These are phyloP conservation scores for Astraeus odoratus DNA, from an alignment of 768 basidiomycete species.

Conservation along the genomic window DNA sequence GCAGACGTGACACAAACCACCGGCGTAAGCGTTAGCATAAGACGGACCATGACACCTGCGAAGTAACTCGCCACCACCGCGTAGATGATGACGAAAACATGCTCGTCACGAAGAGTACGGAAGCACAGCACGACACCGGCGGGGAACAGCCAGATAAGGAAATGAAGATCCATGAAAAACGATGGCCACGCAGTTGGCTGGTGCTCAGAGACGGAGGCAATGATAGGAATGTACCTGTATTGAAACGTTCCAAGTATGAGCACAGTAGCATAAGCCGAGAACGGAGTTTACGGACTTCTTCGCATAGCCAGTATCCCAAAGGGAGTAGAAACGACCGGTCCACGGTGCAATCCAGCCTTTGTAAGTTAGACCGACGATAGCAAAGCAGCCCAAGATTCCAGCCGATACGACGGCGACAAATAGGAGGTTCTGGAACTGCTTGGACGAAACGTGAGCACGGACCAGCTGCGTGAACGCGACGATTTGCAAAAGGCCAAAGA, in stretches of 20 bases:
- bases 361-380: slow-evolving; percentile 78
- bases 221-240: slow-evolving; percentile 86
- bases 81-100: slow-evolving; percentile 98
- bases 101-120: slow-evolving; percentile 90
- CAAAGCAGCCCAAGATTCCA: slow-evolving; percentile 65
- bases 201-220: slow-evolving; percentile 98
- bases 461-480: slow-evolving; percentile 90
- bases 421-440: slow-evolving; percentile 85
- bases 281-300: slow-evolving; percentile 61
- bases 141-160: slow-evolving; percentile 97
- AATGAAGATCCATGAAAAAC: slow-evolving; percentile 98
- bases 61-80: slow-evolving; percentile 95
- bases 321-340: slow-evolving; percentile 99
- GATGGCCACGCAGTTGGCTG: slow-evolving; percentile 99
- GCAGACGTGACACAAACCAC: slow-evolving; percentile 94
- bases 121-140: slow-evolving; percentile 94
- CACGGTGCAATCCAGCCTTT: slow-evolving; percentile 96
- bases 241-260: slow-evolving; percentile 7
- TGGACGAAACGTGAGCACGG: slow-evolving; percentile 80
- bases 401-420: slow-evolving; percentile 59
- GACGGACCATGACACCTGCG: slow-evolving; percentile 98
- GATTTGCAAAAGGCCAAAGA: slow-evolving; percentile 94
- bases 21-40: slow-evolving; percentile 96
- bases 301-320: slow-evolving; percentile 99
- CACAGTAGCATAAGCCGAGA: neutral